These are phyloP conservation scores for Fusarium piperis DNA, from an alignment of 2,329 filamentous ascomycete species.

Conservation along the genomic window DNA sequence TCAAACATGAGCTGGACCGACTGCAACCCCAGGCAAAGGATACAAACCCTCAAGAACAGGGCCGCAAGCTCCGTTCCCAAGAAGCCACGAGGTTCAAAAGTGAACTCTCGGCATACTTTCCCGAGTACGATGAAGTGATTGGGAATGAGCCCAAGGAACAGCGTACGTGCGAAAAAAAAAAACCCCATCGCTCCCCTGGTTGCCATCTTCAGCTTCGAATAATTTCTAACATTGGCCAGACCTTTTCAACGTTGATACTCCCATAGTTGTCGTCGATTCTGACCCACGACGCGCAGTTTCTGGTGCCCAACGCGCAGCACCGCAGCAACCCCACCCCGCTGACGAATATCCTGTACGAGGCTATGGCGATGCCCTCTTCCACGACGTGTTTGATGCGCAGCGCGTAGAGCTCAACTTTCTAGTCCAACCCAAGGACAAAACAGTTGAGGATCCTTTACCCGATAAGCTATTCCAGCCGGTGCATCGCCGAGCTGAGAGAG, in stretches of 20 bases:
- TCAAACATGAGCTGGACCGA: constrained; percentile 68
- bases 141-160: constrained; percentile 83
- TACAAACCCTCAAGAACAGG: constrained; percentile 65
- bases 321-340: constrained; percentile 41
- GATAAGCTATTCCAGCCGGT: constrained; percentile 63
- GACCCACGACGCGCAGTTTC: constrained; percentile 44
- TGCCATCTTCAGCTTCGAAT: background rate
- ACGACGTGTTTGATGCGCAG: constrained; percentile 65
- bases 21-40: constrained; percentile 61
- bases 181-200: constrained; percentile 24
- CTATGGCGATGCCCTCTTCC: constrained; percentile 66
- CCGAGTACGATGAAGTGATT: constrained; percentile 94
- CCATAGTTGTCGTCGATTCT: constrained; percentile 74
- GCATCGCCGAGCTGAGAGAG: constrained; percentile 67
- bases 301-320: constrained; percentile 43
- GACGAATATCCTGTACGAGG: constrained; percentile 56
- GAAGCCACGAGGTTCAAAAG: constrained; percentile 89
- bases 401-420: constrained; percentile 66
- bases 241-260: constrained; percentile 75
- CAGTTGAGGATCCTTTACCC: constrained; percentile 63
- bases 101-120: constrained; percentile 89
- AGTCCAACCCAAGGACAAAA: constrained; percentile 55
- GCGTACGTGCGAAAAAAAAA: constrained; percentile 63
- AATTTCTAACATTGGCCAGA: constrained; percentile 60
- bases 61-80: constrained; percentile 84